Evolutionary conservation across 2,329 filamentous ascomycete genomes (phyloP).

Genomic region (Cladosporium cucumerinum): DNA sequence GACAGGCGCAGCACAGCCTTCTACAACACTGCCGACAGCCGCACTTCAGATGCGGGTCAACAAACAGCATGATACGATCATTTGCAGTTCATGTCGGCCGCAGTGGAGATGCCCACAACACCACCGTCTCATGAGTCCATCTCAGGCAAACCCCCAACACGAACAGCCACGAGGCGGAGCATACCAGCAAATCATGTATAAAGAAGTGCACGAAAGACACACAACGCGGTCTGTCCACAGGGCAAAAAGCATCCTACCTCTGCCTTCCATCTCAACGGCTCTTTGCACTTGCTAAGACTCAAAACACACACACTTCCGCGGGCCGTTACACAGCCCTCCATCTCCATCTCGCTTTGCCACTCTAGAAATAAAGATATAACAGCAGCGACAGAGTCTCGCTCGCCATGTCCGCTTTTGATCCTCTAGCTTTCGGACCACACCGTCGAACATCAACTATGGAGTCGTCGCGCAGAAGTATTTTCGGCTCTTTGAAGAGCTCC

Average conservation of each 20-base stretch:
- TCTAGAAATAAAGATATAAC: background rate
- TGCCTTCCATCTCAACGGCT: background rate
- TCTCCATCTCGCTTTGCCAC: background rate
- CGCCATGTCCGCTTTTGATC: background rate
- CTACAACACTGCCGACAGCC: background rate
- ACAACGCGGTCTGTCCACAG: background rate
- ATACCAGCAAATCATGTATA: background rate
- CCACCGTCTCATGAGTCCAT: background rate
- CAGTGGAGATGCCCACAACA: background rate
- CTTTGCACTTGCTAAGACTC: background rate
- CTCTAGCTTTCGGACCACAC: background rate
- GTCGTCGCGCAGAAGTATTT: background rate
- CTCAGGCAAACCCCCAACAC: background rate
- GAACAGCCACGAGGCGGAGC: background rate
- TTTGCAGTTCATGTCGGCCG: background rate
- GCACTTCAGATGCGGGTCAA: background rate
- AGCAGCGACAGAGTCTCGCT: background rate
- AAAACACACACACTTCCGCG: background rate
- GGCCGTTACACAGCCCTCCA: background rate
- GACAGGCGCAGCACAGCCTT: background rate
- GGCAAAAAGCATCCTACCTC: background rate
- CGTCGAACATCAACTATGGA: constrained; percentile 2
- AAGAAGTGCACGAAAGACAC: background rate
- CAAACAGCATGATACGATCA: background rate
- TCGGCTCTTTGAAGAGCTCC: background rate